Evolutionary conservation across 179 eudicot genomes (phyloP).

Genomic region (Actinidia arguta): DNA sequence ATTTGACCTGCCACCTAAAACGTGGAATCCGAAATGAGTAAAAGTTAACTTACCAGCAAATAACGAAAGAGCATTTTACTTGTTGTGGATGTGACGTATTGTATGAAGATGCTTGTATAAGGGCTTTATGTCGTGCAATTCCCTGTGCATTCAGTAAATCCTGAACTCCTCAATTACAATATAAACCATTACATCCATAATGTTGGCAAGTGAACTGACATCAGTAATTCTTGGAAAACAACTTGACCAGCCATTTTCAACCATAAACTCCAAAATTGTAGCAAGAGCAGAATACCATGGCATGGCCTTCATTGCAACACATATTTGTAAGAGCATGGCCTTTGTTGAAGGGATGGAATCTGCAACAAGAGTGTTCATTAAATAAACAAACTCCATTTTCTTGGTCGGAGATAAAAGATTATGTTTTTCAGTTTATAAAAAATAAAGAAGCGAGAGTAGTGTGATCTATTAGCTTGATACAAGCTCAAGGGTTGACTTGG

Average conservation of each 20-base stretch:
- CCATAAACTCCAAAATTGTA: constrained; percentile 64
- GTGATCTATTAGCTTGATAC: too few species aligned
- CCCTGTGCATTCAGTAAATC: constrained; percentile 89
- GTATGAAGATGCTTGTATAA: constrained; percentile 88
- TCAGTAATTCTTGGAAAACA: constrained; percentile 71
- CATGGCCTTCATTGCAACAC: constrained; percentile 94
- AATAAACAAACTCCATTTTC: not conserved
- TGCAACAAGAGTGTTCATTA: constrained; percentile 29
- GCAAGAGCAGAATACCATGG: constrained; percentile 81
- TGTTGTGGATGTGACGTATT: constrained; percentile 94
- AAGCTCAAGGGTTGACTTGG: too few species aligned
- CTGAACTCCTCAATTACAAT: constrained; percentile 73
- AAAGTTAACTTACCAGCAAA: constrained; percentile 74
- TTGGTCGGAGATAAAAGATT: not conserved
- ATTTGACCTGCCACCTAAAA: not conserved
- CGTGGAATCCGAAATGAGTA: not conserved
- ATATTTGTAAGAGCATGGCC: constrained; percentile 80
- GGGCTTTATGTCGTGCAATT: constrained; percentile 84
- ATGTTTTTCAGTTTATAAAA: too few species aligned
- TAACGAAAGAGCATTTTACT: constrained; percentile 92
- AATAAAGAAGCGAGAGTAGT: too few species aligned
- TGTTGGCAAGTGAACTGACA: constrained; percentile 55
- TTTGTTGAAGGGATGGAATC: constrained; percentile 80
- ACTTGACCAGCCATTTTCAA: constrained; percentile 82
- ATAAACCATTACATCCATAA: constrained; percentile 48